Evolutionary conservation across 805 yeast species (phyloP).

Genomic region (Kluyveromyces nonfermentans): DNA sequence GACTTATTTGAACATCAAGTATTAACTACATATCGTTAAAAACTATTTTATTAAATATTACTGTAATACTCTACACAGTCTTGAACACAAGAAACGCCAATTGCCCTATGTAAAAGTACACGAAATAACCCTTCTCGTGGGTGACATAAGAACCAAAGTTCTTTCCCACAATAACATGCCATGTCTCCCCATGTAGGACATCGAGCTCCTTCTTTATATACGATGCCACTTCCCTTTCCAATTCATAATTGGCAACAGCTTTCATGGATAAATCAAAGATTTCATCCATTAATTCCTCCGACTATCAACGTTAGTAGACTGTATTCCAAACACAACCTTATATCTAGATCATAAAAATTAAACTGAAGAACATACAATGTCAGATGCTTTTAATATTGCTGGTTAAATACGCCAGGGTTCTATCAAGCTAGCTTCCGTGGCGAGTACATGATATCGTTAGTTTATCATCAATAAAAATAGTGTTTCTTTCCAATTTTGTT

Average conservation of each 20-base stretch:
- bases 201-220: constrained; percentile 57
- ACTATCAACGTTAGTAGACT: constrained; percentile 10
- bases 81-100: constrained; percentile 62
- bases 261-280: constrained; percentile 17
- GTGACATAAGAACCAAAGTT: constrained; percentile 74
- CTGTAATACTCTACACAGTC: constrained; percentile 36
- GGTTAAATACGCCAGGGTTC: not conserved
- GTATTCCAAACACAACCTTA: not conserved
- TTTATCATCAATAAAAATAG: not conserved
- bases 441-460: not conserved
- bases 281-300: constrained; percentile 24
- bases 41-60: too few species aligned
- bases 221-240: constrained; percentile 49
- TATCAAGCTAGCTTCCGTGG: not conserved
- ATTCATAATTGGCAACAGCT: constrained; percentile 16
- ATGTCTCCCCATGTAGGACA: constrained; percentile 52
- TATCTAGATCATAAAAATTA: too few species aligned
- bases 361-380: constrained; percentile 19
- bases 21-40: not conserved
- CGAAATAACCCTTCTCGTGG: constrained; percentile 65
- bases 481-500: not conserved
- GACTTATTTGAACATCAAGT: too few species aligned
- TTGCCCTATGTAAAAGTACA: constrained; percentile 62
- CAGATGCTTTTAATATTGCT: constrained; percentile 26
- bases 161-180: constrained; percentile 79